A percentile compares a stretch with the other conserved stretches of the same genome.
These are phyloP conservation scores for Barnettozyma californica DNA, from an alignment of 805 yeast species.

Conservation along the genomic window DNA sequence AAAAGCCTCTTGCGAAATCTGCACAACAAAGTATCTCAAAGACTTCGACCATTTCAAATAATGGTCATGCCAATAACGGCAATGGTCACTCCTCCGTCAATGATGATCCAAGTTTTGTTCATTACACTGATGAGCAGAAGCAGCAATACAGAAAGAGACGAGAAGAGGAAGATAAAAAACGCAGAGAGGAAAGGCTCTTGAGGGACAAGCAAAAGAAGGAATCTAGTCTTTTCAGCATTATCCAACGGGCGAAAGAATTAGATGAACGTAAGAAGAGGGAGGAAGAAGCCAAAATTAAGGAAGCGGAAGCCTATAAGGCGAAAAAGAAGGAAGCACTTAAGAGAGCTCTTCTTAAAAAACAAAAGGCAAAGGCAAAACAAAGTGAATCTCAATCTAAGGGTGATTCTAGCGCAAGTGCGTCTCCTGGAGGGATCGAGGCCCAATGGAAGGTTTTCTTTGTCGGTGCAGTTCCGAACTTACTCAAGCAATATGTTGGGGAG, in stretches of 20 bases:
- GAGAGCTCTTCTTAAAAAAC: conserved; percentile 24
- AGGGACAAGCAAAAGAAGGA: conserved; percentile 20
- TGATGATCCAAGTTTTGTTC: background rate
- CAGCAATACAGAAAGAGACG: conserved; percentile 29
- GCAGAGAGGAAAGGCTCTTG: conserved; percentile 19
- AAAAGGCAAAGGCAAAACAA: conserved; percentile 9
- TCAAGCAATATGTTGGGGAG: conserved; percentile 58
- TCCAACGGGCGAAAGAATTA: conserved; percentile 33
- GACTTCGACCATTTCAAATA: conserved; percentile 4
- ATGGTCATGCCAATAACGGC: conserved; percentile 4
- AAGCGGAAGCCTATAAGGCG: conserved; percentile 6
- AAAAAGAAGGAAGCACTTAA: conserved; percentile 32
- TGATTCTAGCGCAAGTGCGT: conserved; percentile 12
- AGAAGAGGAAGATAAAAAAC: conserved; percentile 26
- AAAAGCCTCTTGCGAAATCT: conserved; percentile 36
- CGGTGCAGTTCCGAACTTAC: conserved; percentile 67
- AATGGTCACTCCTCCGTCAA: background rate
- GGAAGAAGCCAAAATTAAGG: conserved; percentile 21
- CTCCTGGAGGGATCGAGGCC: conserved; percentile 20
- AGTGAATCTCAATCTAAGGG: background rate
- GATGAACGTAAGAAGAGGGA: conserved; percentile 23
- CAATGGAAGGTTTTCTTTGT: conserved; percentile 53
- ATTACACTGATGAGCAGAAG: conserved; percentile 14
- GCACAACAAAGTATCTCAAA: background rate
- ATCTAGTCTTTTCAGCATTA: conserved; percentile 29